Evolutionary conservation across 2,329 filamentous ascomycete genomes (phyloP).

Genomic region (Ceratocystis lukuohia): DNA sequence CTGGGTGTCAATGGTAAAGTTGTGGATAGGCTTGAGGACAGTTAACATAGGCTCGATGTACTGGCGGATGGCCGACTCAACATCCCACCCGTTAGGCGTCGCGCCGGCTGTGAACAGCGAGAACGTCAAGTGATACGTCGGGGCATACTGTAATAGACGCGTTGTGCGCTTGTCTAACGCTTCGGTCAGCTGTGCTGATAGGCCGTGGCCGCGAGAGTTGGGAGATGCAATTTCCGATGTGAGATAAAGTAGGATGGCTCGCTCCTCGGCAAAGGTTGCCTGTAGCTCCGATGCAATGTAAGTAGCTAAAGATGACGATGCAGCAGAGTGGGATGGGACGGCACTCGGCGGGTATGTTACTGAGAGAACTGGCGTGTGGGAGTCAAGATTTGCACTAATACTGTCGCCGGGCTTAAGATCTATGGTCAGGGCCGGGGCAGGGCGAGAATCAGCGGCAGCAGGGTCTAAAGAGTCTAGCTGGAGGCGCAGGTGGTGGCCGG

Average conservation of each 20-base stretch:
- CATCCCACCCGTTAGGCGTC: slow-evolving; percentile 76
- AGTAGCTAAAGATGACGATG: slow-evolving; percentile 53
- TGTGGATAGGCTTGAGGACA: slow-evolving; percentile 69
- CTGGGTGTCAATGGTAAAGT: slow-evolving; percentile 92
- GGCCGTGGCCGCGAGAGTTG: slow-evolving; percentile 33
- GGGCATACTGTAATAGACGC: slow-evolving; percentile 76
- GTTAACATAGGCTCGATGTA: slow-evolving; percentile 74
- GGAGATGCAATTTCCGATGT: slow-evolving; percentile 47
- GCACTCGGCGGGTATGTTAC: slow-evolving; percentile 62
- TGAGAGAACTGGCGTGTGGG: slow-evolving; percentile 58
- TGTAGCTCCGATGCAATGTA: slow-evolving; percentile 70
- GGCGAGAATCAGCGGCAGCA: slow-evolving; percentile 21
- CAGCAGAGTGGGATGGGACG: slow-evolving; percentile 52
- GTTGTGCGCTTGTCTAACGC: slow-evolving; percentile 58
- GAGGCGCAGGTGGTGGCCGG: slow-evolving; percentile 56
- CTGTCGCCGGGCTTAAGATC: slow-evolving; percentile 52
- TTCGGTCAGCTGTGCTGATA: slow-evolving; percentile 40
- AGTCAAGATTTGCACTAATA: slow-evolving; percentile 47
- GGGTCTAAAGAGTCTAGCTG: slow-evolving; percentile 22
- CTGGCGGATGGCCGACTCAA: slow-evolving; percentile 64
- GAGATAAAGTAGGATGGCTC: slow-evolving; percentile 67
- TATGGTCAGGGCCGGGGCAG: slow-evolving; percentile 51
- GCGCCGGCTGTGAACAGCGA: slow-evolving; percentile 78
- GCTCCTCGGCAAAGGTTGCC: slow-evolving; percentile 73
- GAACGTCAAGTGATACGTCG: slow-evolving; percentile 90